A percentile compares a stretch with the other conserved stretches of the same genome.
These are phyloP conservation scores for Ochromonas danica DNA, from an alignment of 108 stramenopile species.

Conservation along the genomic window DNA sequence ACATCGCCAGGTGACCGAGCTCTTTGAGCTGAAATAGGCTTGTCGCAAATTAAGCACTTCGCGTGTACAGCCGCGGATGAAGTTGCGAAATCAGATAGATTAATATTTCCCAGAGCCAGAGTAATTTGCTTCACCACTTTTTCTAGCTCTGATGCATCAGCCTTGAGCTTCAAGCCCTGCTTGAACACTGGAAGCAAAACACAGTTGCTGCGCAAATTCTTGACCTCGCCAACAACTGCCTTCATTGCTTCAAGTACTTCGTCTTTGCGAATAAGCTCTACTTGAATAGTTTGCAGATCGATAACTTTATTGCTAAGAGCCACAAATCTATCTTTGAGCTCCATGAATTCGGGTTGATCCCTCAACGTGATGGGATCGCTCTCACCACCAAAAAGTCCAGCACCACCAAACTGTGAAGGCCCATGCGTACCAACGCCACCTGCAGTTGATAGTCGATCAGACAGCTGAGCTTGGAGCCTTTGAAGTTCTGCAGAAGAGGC, in stretches of 20 bases:
- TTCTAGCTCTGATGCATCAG: background rate
- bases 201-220: background rate
- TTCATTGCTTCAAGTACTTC: constrained; percentile 21
- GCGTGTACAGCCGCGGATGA: background rate
- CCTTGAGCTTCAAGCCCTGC: constrained; percentile 2
- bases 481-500: constrained; percentile 4
- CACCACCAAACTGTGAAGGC: too few relatives aligned
- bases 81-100: background rate
- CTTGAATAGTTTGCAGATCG: background rate
- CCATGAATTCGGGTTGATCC: background rate
- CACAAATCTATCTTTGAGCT: background rate
- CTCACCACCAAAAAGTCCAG: too few relatives aligned
- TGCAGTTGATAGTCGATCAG: too few relatives aligned
- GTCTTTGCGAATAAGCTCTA: background rate
- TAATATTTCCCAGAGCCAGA: background rate
- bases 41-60: background rate
- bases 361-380: too few relatives aligned
- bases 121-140: background rate
- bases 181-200: background rate
- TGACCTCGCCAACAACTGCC: background rate
- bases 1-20: background rate
- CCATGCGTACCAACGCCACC: too few relatives aligned
- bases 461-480: background rate
- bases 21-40: background rate
- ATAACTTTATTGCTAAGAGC: background rate